Evolutionary conservation across 345 rosid species (phyloP), one percentile per base, ranked within the genome.

Genomic region (Pistacia atlantica): DNA sequence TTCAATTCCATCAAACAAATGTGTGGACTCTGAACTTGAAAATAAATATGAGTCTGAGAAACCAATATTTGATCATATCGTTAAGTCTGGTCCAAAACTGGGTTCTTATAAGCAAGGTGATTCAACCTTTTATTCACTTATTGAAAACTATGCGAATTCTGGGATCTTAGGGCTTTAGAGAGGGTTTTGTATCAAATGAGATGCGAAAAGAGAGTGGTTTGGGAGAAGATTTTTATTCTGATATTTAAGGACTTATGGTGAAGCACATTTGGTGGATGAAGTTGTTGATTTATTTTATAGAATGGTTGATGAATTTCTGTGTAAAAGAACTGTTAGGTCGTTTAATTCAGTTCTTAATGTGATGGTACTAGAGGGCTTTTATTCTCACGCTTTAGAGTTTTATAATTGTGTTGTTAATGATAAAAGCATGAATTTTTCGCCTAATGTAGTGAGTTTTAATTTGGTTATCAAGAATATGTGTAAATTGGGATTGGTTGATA

Each of bases 341-440:
- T 93, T 96, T 83, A 96, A 96, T 86, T 92, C 97, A 9, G 97
- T 92, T 52, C 85, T 93, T 55, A 92, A 93, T 73, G 88, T 93
- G 58, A 83, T 93, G 78, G 74, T 88, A 74, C 87, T 85, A 25
- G 93, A 83, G 33, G 89, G 93, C 69, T 81, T 83, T 33, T 87
- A 84, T 71, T 51, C 55, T 65, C 92, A 83, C 1, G 97, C 92
- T 17, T 79, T 96, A 74, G 92, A 92, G 85, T 92, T 93, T 83
- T 86, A 88, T 83, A 83, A 86, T 71, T 67, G 72, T 51, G 89
- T 85, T 70, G 86, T 86, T 62, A 77, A 77, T 72, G 78, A 82
- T 9, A 92, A 83, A 77, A 63, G 79, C 57, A 83, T 85, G 69
- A 86, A 80, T 81, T 77, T 91, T 42, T 66, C 80, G 16, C 97